Evolutionary conservation across 257 asterid genomes (phyloP), one percentile per base, ranked within the genome.

Genomic region (Cinchona pubescens): DNA sequence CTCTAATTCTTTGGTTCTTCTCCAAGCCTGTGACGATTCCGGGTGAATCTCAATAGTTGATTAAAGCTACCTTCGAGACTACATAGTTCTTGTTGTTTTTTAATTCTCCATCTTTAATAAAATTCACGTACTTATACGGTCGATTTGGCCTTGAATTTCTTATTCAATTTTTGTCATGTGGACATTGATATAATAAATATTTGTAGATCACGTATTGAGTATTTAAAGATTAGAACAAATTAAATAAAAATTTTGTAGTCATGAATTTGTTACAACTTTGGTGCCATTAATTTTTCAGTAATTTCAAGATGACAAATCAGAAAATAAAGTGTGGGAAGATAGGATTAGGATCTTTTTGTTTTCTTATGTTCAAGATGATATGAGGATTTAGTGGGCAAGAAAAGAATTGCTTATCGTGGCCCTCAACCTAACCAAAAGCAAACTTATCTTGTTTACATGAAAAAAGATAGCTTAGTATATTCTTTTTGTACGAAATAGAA

Each of bases 1-100:
- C 74, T 60, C 80, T 87, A 35, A 55, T 88, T 59, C 93, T 90
- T 34, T 90, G 93, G 93, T 81, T 75, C 48, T 90, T 84, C 75
- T 90, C 96, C 37, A 35, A 27, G 3, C 76, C 68, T 30, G 68
- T 72, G 37, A 48, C 16, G 10, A 32, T 13, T 62, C 67, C 43
- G 1, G 43, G 25, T 16, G 43, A 9, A 32, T 19, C 18, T 32
- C 67, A 62, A 5, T 62, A 62, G 63, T 25, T 6, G 29, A 21
- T 49, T 58, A 6, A 51, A 15, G 21, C 55, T 14, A 6, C 25
- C 12, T 53, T 53, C 2, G 27, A 19, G 27, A 5, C 59, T 53
- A 2, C 29, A 0, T 18, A 49, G n/a, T 49, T 16, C 7, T 18
- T 3, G 15, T 15, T 21, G 1, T 53, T 23, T 21, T 53, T 18